phyloP scores from a whole-genome alignment of 495 filamentous ascomycete species.

The Aspergillus nidulans region DNA sequence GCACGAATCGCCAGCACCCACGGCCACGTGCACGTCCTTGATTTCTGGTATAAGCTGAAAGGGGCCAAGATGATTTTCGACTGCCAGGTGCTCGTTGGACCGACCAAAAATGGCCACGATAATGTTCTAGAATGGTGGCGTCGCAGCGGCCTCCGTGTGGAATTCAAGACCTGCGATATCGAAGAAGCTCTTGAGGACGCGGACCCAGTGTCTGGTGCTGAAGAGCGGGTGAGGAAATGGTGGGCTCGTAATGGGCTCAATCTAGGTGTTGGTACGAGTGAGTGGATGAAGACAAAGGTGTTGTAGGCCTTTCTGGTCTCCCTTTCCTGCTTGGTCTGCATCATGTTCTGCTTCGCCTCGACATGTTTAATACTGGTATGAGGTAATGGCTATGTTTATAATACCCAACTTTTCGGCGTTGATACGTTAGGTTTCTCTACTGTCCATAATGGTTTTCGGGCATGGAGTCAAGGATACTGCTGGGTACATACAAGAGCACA shows the following conservation, averaged over 20 bases:
- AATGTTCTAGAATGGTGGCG: constrained; percentile 92
- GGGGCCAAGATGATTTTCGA: constrained; percentile 86
- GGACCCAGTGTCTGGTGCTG: constrained; percentile 56
- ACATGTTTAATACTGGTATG: neutral
- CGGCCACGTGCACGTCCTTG: constrained; percentile 80
- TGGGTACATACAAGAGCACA: neutral
- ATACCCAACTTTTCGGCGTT: constrained; percentile 15
- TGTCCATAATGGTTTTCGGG: neutral
- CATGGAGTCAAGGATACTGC: neutral
- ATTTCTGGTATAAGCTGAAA: constrained; percentile 72
- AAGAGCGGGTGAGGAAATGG: constrained; percentile 70
- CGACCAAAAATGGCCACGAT: constrained; percentile 81
- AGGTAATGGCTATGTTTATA: constrained; percentile 2
- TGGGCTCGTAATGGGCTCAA: constrained; percentile 90
- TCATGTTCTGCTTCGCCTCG: neutral
- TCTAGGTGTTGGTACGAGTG: constrained; percentile 76
- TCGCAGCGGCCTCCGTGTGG: constrained; percentile 65
- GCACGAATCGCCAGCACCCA: constrained; percentile 78
- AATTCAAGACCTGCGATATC: constrained; percentile 94
- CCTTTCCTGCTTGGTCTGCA: neutral
- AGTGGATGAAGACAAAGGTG: constrained; percentile 87
- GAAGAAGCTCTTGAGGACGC: constrained; percentile 91
- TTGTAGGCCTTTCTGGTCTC: constrained; percentile 29
- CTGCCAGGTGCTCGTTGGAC: constrained; percentile 79
- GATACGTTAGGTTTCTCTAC: neutral